Evolutionary conservation across 2,329 filamentous ascomycete genomes (phyloP), one percentile per base, ranked within the genome.

Genomic region (Rutstroemia sp.): DNA sequence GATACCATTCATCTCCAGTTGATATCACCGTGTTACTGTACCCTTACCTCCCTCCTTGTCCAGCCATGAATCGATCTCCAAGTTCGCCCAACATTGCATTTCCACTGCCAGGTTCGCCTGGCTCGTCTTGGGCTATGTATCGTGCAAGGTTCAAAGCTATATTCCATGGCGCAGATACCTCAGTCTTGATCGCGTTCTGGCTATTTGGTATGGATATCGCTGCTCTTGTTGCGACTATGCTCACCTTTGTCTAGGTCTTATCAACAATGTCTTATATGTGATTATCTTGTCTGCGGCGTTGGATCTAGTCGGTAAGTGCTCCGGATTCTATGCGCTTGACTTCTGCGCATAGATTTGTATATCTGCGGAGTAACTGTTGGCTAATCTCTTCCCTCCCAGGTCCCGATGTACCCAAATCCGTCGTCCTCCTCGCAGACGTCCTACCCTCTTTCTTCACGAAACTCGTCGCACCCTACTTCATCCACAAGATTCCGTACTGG

Each of bases 201-300:
- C 78, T 96, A 2, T 95, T 97, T 68, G 92, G 92, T 96, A 76
- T 64, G 73, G 73, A 45, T 14, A 17, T 48, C 42, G 4, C n/a
- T 42, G 30, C 30, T 34, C 9, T 34, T 34, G 9, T 34, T 34
- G 3, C 30, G 30, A 34, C 30, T 34, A 34, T 54, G 10, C 30
- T 38, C 19, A n/a, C 46, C 8, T 2, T 16, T 30, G 1, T 50
- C n/a, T 48, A 92, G 89, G 89, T 52, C 76, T 94, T 17, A 94
- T 97, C 70, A 97, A 99, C 73, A 97, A 97, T 75, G 89, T 97
- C 64, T 87, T 96, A 73, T 97, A 96, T 73, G 92, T 97, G 56
- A 89, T 97, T 71, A 94, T 97, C 69, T 87, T 99, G 67, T 95
- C 91, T 30, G 89, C 94, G 38, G 94, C 94, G 3, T 88, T 96